A percentile compares a stretch with the other conserved stretches of the same genome.
phyloP scores from a whole-genome alignment of 1,139 yeast genomes.

The Waltiozyma sp. region DNA sequence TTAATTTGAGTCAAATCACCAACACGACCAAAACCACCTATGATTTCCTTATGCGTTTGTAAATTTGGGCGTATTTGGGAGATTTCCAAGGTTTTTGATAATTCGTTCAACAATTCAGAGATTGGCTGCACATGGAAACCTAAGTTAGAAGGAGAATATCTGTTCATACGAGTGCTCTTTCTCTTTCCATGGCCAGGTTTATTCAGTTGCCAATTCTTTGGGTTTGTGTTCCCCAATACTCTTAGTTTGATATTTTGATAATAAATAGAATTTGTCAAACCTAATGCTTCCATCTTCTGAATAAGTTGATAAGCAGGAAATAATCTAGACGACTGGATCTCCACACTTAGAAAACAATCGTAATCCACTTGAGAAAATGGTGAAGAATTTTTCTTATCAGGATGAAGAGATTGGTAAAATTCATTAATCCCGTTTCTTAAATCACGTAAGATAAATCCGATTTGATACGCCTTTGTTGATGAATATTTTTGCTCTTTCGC shows the following conservation, averaged over 20 bases:
- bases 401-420: too few relatives aligned
- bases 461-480: not conserved
- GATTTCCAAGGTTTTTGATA: not conserved
- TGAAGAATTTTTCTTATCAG: not conserved
- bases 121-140: conserved; percentile 1
- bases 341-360: conserved; percentile 3
- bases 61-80: conserved; percentile 8
- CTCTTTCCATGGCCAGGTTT: not conserved
- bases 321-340: conserved; percentile 2
- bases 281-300: conserved; percentile 1
- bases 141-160: not conserved
- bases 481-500: not conserved
- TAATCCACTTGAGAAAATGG: conserved; percentile 4
- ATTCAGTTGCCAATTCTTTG: conserved; percentile 6
- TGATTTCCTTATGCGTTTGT: conserved; percentile 11
- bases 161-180: not conserved
- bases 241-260: conserved; percentile 10
- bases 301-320: conserved; percentile 5
- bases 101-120: conserved; percentile 3
- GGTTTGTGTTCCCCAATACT: conserved; percentile 9
- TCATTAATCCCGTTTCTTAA: not conserved
- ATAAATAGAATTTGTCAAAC: conserved; percentile 3
- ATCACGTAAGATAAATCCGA: not conserved
- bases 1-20: conserved; percentile 12
- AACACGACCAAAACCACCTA: conserved; percentile 12